A percentile compares a stretch with the other conserved stretches of the same genome.
Conservation (phyloP, 805 yeast species). For the Kluyveromyces siamensis region DNA sequence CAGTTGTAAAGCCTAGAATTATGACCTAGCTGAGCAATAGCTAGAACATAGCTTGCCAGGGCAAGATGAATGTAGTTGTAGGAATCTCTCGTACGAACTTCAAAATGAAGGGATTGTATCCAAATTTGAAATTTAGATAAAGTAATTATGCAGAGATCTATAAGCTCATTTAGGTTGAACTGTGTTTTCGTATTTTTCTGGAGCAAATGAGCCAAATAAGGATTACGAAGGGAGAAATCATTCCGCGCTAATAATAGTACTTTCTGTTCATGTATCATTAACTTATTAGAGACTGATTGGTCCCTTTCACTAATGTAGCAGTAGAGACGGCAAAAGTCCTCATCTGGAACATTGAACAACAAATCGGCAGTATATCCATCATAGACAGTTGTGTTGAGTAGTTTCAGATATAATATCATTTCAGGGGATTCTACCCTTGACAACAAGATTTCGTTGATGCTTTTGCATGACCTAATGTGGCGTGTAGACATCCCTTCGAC, state of each 20-base stretch:
- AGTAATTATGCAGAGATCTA: background rate
- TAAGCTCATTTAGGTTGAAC: background rate
- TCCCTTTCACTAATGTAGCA: conserved; percentile 4
- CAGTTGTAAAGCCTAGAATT: background rate
- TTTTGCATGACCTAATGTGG: conserved; percentile 29
- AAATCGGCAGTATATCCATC: conserved; percentile 40
- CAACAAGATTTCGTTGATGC: conserved; percentile 30
- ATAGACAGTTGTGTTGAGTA: conserved; percentile 40
- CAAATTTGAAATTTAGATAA: background rate
- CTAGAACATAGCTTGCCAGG: conserved; percentile 23
- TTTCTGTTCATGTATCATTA: conserved; percentile 10
- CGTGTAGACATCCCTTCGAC: conserved; percentile 38
- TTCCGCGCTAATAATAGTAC: conserved; percentile 23
- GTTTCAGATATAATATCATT: conserved; percentile 30
- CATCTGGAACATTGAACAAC: conserved; percentile 15
- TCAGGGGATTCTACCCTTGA: conserved; percentile 25
- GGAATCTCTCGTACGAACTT: background rate
- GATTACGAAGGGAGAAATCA: conserved; percentile 32
- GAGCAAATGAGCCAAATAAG: conserved; percentile 15
- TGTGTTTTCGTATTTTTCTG: conserved; percentile 8
- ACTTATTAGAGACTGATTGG: background rate
- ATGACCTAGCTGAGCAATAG: conserved; percentile 1
- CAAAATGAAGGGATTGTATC: background rate
- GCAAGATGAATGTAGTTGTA: conserved; percentile 26
- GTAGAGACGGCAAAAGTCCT: conserved; percentile 18